A percentile compares a stretch with the other conserved stretches of the same genome.
These are phyloP conservation scores for Fusarium nanum DNA, from an alignment of 2,329 filamentous ascomycete species.

Conservation along the genomic window DNA sequence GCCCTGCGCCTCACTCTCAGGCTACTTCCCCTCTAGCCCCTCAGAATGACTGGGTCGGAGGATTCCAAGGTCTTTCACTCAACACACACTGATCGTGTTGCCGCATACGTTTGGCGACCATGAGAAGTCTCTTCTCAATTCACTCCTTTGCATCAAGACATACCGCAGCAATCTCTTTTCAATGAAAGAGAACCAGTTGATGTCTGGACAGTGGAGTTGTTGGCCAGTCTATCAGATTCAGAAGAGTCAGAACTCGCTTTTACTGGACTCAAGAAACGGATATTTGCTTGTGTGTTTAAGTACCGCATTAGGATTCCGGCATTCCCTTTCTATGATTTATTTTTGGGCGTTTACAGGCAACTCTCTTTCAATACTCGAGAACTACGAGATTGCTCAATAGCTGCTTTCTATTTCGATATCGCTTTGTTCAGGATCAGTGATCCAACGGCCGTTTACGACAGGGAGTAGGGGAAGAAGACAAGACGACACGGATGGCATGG, in stretches of 20 bases:
- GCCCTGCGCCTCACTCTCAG: conserved; percentile 52
- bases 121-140: conserved; percentile 13
- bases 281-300: conserved; percentile 18
- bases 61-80: conserved; percentile 79
- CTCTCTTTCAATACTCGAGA: conserved; percentile 23
- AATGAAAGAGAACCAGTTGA: conserved; percentile 19
- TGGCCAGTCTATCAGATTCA: conserved; percentile 22
- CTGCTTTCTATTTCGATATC: conserved; percentile 34
- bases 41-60: conserved; percentile 69
- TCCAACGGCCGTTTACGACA: conserved; percentile 44
- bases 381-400: conserved; percentile 38
- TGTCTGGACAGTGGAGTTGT: conserved; percentile 14
- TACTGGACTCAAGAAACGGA: conserved; percentile 23
- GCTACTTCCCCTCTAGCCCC: conserved; percentile 56
- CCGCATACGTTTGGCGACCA: conserved; percentile 16
- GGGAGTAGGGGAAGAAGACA: conserved; percentile 41
- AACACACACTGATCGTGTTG: conserved; percentile 64
- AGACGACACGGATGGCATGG: conserved; percentile 46
- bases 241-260: conserved; percentile 17
- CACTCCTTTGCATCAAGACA: conserved; percentile 15
- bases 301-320: conserved; percentile 12
- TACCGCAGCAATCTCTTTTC: background rate
- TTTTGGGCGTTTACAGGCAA: conserved; percentile 41
- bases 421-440: conserved; percentile 43
- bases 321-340: conserved; percentile 26